These are phyloP conservation scores for Cadophora sp. DNA, from an alignment of 2,329 filamentous ascomycete genomes.

Conservation along the genomic window DNA sequence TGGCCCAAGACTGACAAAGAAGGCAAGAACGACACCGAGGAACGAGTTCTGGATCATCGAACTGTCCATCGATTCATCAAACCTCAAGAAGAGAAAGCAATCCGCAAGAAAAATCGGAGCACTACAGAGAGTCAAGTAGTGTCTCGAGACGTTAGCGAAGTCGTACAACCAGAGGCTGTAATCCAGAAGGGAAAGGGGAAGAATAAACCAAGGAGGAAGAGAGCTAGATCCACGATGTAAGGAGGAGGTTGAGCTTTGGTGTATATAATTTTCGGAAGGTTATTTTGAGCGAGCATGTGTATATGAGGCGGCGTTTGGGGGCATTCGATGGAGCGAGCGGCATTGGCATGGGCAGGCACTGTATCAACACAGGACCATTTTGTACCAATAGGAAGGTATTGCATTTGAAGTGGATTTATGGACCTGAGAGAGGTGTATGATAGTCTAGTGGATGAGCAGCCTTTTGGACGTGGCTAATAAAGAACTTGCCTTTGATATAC, in stretches of 20 bases:
- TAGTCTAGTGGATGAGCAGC: not conserved
- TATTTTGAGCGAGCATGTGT: conserved; percentile 25
- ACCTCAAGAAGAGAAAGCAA: conserved; percentile 65
- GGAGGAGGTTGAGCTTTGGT: not conserved
- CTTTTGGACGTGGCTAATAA: not conserved
- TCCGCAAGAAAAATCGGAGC: conserved; percentile 36
- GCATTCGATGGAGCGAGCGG: not conserved
- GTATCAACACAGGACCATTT: conserved; percentile 24
- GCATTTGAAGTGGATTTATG: conserved; percentile 5
- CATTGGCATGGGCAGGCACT: conserved; percentile 19
- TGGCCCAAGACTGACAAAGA: conserved; percentile 95
- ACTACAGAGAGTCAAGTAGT: conserved; percentile 34
- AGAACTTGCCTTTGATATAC: not conserved
- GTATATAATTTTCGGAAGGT: not conserved
- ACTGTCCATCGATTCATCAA: conserved; percentile 84
- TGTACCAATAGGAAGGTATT: conserved; percentile 11
- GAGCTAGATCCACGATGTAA: conserved; percentile 26
- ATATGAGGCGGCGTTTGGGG: conserved; percentile 11
- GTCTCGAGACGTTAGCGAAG: conserved; percentile 37
- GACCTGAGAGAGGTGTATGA: not conserved
- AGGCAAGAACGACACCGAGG: conserved; percentile 74
- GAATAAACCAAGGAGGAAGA: conserved; percentile 18
- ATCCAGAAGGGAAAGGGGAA: conserved; percentile 21
- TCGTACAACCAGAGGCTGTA: conserved; percentile 16
- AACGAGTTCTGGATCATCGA: conserved; percentile 78